Conservation (phyloP, 345 rosid species). For the Acer saccharum region DNA sequence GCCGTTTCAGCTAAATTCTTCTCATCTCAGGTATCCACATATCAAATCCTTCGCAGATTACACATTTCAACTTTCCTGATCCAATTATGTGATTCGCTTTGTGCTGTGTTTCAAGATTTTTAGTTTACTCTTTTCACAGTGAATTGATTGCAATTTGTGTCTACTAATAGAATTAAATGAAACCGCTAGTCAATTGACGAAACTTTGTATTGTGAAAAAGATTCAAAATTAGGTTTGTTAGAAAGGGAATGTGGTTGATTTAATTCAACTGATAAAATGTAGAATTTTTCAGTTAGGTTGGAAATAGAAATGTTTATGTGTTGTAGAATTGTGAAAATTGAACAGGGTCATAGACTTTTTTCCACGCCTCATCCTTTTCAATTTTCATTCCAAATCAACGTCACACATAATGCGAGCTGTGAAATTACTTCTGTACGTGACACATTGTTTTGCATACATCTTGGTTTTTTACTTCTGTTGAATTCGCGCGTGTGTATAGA, state of each 20-base stretch:
- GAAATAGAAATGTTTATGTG: not conserved
- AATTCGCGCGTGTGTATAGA: not conserved
- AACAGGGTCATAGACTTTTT: no score
- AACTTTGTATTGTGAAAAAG: not conserved
- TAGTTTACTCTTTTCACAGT: no score
- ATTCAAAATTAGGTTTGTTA: not conserved
- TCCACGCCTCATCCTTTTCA: no score
- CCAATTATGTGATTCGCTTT: no score
- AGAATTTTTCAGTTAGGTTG: not conserved
- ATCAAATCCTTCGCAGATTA: slow-evolving; percentile 1
- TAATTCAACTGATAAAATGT: no score
- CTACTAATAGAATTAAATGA: no score
- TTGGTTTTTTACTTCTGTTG: not conserved
- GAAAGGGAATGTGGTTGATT: not conserved
- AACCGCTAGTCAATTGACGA: not conserved
- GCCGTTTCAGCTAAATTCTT: slow-evolving; percentile 82
- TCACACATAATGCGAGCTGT: not conserved
- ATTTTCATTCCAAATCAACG: no score
- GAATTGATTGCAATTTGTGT: no score
- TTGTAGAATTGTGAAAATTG: no score
- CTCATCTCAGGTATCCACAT: slow-evolving; percentile 40
- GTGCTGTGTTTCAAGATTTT: no score
- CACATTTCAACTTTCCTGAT: not conserved
- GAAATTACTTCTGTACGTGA: not conserved
- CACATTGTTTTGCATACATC: not conserved